Evolutionary conservation across 2,329 filamentous ascomycete genomes (phyloP).

Genomic region (Penicillium brevicompactum): DNA sequence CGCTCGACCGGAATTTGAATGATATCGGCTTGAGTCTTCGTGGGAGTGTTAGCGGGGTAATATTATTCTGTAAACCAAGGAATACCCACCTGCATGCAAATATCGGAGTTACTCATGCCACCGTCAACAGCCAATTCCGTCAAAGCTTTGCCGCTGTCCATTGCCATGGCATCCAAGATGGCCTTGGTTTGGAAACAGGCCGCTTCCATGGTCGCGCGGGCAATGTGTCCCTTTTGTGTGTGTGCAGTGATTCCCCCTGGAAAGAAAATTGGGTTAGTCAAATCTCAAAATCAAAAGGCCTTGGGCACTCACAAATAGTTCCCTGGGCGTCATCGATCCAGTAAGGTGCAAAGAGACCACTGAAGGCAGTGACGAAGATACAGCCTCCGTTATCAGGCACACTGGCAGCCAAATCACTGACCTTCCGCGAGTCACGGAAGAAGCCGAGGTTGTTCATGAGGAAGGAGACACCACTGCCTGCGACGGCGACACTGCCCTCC

Average conservation of each 20-base stretch:
- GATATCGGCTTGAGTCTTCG: constrained; percentile 75
- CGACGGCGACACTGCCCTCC: constrained; percentile 81
- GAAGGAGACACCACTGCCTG: constrained; percentile 78
- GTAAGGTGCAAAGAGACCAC: constrained; percentile 87
- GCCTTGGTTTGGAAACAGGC: constrained; percentile 92
- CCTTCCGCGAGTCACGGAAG: constrained; percentile 62
- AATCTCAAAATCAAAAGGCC: background rate
- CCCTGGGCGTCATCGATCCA: constrained; percentile 94
- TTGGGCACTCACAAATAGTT: constrained; percentile 66
- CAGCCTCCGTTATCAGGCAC: constrained; percentile 79
- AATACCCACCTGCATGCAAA: constrained; percentile 73
- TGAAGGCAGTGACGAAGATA: constrained; percentile 87
- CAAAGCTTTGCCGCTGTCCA: constrained; percentile 76
- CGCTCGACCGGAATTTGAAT: constrained; percentile 81
- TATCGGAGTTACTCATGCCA: constrained; percentile 83
- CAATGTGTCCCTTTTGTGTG: constrained; percentile 83
- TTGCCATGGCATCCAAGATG: constrained; percentile 88
- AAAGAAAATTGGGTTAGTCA: constrained; percentile 3
- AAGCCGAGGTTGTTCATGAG: constrained; percentile 67
- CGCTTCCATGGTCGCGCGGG: constrained; percentile 84
- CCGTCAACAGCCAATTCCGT: constrained; percentile 80
- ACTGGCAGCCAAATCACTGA: constrained; percentile 64
- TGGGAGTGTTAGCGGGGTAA: background rate
- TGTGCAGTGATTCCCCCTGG: constrained; percentile 79
- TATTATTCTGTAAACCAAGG: no score